Evolutionary conservation across 306 rosid species (phyloP), one percentile per base, ranked within the genome.

Genomic region (Trifolium dubium): DNA sequence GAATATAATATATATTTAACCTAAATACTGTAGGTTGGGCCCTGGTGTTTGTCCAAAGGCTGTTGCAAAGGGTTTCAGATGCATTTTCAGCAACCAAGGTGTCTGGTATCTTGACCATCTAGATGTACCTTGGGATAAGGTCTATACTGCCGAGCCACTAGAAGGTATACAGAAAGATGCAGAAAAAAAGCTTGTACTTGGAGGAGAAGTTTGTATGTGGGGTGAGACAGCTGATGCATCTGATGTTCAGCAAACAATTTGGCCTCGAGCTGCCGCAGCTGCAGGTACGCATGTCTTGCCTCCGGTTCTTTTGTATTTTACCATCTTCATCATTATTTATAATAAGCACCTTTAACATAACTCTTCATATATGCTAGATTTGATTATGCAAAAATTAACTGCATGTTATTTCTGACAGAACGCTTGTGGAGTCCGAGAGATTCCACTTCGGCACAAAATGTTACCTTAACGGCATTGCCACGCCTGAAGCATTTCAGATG

Each of bases 191-290:
- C 99, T 91, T 79, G 88, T 94, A 54, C 72, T 94, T 66, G 97
- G 99, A 64, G 99, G 99, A 79, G 96, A 94, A 86, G 97, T 88
- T 75, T 94, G 99, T 83, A 89, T 94, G 99, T 94, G 99, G 99
- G 85, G 81, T 19, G 99, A 94, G 84, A 88, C 83, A 5, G 96
- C 84, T 54, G 99, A 91, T 79, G 43, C 99, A 43, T 94, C 99
- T 8, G n/a, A 91, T 75, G 88, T 92, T 79, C 96, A 87, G 79
- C 92, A 89, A 79, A 94, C 99, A 13, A 91, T 94, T 63, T 94
- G 99, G 99, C 99, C 99, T 83, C 92, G 99, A 83, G 99, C 99
- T 77, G 99, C 99, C 15, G 97, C 96, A 39, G 99, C 96, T 74
- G 99, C 99, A 64, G 99, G 99, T 94, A 86, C 43, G 74, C 82